Percentiles rank a stretch among this genome's conserved stretches.
Evolutionary conservation across 768 basidiomycete species (phyloP).

Genomic region (Phanerochaete carnosa): DNA sequence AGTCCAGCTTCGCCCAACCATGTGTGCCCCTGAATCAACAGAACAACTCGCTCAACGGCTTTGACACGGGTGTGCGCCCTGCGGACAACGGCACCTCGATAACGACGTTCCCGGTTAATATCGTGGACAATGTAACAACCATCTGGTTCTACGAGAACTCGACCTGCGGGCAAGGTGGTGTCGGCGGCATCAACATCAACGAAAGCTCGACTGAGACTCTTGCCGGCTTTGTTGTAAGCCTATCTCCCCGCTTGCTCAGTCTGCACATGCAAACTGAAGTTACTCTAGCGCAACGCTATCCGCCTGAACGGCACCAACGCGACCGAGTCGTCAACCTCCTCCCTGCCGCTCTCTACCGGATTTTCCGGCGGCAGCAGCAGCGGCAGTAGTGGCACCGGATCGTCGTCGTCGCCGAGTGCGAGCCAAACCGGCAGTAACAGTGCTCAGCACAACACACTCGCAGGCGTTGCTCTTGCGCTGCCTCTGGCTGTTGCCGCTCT

Average conservation of each 20-base stretch:
- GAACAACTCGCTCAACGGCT: conserved; percentile 51
- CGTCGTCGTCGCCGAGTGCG: conserved; percentile 5
- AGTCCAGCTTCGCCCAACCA: conserved; percentile 53
- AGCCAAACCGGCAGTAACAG: not conserved
- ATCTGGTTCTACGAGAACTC: conserved; percentile 61
- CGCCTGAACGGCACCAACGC: conserved; percentile 51
- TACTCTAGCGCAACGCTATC: conserved; percentile 50
- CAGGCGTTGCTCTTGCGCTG: conserved; percentile 12
- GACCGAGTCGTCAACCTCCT: conserved; percentile 5
- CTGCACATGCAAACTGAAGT: not conserved
- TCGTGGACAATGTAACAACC: conserved; percentile 37
- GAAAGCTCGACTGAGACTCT: conserved; percentile 34
- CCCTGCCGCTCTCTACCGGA: conserved; percentile 12
- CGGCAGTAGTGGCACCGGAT: not conserved
- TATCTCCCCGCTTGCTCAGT: not conserved
- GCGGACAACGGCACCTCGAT: conserved; percentile 42
- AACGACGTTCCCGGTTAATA: conserved; percentile 43
- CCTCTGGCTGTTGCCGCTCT: conserved; percentile 16
- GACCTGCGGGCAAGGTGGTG: conserved; percentile 54
- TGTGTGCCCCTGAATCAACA: conserved; percentile 50
- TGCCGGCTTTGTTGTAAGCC: conserved; percentile 35
- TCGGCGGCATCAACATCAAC: conserved; percentile 60
- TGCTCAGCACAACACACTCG: conserved; percentile 14
- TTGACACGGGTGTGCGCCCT: conserved; percentile 51
- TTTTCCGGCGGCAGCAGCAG: not conserved